Conservation (phyloP, 805 yeast species). For the Candida rishiriensis region DNA sequence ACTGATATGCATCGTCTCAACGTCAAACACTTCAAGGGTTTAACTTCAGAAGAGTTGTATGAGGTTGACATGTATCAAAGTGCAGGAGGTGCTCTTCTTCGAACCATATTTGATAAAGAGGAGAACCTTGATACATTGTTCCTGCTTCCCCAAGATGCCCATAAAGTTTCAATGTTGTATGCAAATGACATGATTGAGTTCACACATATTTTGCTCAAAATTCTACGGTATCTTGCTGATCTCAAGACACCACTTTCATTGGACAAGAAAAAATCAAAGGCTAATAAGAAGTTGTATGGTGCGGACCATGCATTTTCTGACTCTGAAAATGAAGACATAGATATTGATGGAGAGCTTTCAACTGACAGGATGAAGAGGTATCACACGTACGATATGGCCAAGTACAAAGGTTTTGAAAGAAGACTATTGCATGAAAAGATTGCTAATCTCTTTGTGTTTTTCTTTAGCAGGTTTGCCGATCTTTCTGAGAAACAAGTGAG, state of each 20-base stretch:
- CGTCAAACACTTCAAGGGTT: slow-evolving; percentile 36
- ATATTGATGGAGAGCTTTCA: slow-evolving; percentile 21
- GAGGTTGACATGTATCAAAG: slow-evolving; percentile 31
- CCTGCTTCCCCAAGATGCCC: slow-evolving; percentile 57
- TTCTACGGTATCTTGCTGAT: slow-evolving; percentile 61
- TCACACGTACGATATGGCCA: slow-evolving; percentile 13
- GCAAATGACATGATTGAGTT: slow-evolving; percentile 59
- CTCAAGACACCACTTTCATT: slow-evolving; percentile 36
- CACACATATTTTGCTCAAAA: slow-evolving; percentile 59
- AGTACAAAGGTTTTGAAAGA: slow-evolving; percentile 31
- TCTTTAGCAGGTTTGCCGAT: slow-evolving; percentile 58
- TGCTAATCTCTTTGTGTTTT: slow-evolving; percentile 61
- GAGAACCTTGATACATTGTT: slow-evolving; percentile 52
- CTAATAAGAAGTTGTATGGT: slow-evolving; percentile 4
- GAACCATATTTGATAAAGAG: slow-evolving; percentile 68
- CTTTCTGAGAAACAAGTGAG: slow-evolving; percentile 56
- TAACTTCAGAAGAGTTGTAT: slow-evolving; percentile 40
- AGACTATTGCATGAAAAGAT: slow-evolving; percentile 54
- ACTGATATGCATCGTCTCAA: slow-evolving; percentile 33
- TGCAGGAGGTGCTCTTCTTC: slow-evolving; percentile 34
- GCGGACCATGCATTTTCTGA: slow-evolving; percentile 25
- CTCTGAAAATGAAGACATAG: slow-evolving; percentile 19
- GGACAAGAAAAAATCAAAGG: slow-evolving; percentile 14
- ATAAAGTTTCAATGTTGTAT: slow-evolving; percentile 58
- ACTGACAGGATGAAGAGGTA: slow-evolving; percentile 14